Evolutionary conservation across 176 grass and related monocot genomes (phyloP).

Genomic region (Olyra latifolia): DNA sequence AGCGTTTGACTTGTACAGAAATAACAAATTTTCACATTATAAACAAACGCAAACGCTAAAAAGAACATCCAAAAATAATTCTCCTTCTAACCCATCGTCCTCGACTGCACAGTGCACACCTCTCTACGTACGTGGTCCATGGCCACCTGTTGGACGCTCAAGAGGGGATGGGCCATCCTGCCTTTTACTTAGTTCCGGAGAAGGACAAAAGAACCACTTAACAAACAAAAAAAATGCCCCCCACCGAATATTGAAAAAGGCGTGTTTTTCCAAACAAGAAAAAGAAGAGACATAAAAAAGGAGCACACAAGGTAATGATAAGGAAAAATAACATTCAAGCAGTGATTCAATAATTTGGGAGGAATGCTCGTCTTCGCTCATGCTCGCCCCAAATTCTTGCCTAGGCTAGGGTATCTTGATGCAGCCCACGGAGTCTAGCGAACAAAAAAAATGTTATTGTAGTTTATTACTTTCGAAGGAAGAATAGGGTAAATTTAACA

Average conservation of each 20-base stretch:
- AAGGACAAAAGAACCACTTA: background rate
- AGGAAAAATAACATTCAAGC: background rate
- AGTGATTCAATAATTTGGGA: background rate
- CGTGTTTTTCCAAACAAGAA: background rate
- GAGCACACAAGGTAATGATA: background rate
- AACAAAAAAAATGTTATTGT: background rate
- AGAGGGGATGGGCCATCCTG: background rate
- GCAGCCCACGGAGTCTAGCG: background rate
- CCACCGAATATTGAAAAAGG: background rate
- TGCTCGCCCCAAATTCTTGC: background rate
- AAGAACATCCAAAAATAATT: too few species aligned
- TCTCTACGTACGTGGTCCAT: background rate
- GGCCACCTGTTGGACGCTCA: background rate
- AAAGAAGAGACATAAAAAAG: background rate
- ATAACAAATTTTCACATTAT: too few species aligned
- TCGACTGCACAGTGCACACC: background rate
- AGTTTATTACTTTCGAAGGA: background rate
- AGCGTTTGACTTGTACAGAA: too few species aligned
- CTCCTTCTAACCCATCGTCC: background rate
- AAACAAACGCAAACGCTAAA: too few species aligned
- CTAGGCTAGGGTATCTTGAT: background rate
- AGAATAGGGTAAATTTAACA: background rate
- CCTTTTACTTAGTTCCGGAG: background rate
- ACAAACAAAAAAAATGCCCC: background rate
- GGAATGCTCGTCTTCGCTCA: background rate